These are phyloP conservation scores for Rhinocladiella similis DNA, from an alignment of 2,329 filamentous ascomycete species.

Conservation along the genomic window DNA sequence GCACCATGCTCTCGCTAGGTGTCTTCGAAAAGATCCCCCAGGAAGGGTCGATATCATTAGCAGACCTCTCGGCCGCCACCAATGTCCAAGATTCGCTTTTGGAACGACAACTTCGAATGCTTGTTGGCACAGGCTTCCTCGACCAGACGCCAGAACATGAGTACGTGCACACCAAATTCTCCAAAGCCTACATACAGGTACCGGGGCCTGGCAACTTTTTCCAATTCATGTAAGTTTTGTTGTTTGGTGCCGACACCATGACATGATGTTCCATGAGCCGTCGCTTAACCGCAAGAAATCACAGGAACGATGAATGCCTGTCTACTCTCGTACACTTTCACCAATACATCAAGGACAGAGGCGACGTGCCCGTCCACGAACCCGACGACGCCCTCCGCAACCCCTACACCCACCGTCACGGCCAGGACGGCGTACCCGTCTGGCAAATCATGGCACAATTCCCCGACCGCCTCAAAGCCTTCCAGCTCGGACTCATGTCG, in stretches of 20 bases:
- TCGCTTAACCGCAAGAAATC: neutral
- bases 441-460: conserved; percentile 31
- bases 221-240: conserved; percentile 12
- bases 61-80: conserved; percentile 7
- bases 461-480: conserved; percentile 30
- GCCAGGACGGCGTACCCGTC: conserved; percentile 28
- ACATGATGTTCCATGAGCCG: neutral
- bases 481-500: conserved; percentile 32
- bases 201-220: conserved; percentile 18
- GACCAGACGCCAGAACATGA: conserved; percentile 6
- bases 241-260: neutral
- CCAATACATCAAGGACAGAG: conserved; percentile 13
- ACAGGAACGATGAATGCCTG: conserved; percentile 10
- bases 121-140: conserved; percentile 17
- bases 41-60: conserved; percentile 21
- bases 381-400: conserved; percentile 20
- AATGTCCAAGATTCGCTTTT: conserved; percentile 16
- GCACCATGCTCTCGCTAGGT: conserved; percentile 26
- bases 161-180: conserved; percentile 20
- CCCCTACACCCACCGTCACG: conserved; percentile 32
- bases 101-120: conserved; percentile 17
- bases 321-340: conserved; percentile 11
- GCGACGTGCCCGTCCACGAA: conserved; percentile 4
- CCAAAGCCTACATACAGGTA: conserved; percentile 11
- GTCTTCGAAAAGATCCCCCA: conserved; percentile 29